Conservation (phyloP, 306 rosid species). For the Alnus glutinosa region DNA sequence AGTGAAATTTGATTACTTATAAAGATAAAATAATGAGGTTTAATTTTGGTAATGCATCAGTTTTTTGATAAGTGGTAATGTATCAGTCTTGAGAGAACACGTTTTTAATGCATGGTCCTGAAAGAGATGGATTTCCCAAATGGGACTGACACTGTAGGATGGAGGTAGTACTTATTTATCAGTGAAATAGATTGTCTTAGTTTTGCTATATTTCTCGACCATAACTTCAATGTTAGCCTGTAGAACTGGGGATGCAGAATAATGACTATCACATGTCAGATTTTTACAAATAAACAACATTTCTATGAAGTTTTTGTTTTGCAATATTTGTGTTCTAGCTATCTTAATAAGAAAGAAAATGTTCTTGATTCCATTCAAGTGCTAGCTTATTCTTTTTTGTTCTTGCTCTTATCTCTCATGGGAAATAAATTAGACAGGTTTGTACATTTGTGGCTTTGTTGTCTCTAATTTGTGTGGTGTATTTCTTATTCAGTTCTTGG, state of each 20-base stretch:
- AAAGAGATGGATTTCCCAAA: neutral
- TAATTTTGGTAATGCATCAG: too few species aligned
- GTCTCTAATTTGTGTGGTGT: conserved; percentile 12
- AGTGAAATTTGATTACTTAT: too few species aligned
- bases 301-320: too few species aligned
- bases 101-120: neutral
- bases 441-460: neutral
- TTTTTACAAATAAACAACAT: neutral
- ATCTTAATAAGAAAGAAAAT: too few species aligned
- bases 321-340: neutral
- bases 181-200: neutral
- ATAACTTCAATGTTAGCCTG: neutral
- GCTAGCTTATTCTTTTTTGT: neutral
- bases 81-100: too few species aligned
- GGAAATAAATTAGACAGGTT: neutral
- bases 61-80: too few species aligned
- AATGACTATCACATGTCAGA: neutral
- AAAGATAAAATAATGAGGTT: too few species aligned
- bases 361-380: neutral
- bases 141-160: neutral
- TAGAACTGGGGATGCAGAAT: neutral
- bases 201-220: neutral
- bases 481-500: conserved; percentile 60
- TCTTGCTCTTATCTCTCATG: conserved; percentile 5
- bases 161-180: neutral